phyloP scores from a whole-genome alignment of 371 early-diverging fungal genomes.

The Dipsacomyces acuminosporus region DNA sequence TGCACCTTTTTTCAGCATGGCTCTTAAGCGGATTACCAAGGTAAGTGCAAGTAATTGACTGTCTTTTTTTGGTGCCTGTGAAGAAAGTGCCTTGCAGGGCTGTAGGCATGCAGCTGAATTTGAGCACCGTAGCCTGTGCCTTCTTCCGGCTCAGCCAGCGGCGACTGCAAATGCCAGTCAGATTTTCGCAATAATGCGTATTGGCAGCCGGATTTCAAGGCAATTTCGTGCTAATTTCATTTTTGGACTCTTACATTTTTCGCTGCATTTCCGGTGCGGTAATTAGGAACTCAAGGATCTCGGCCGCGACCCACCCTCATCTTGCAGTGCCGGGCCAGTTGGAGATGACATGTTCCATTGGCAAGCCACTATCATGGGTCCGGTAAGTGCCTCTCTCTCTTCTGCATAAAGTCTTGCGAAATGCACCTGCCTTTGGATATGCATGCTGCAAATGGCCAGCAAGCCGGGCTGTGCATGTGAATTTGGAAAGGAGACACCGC shows the following conservation, averaged over 20 bases:
- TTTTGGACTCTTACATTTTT: neutral
- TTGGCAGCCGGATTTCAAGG: too few relatives aligned
- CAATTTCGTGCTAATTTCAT: too few relatives aligned
- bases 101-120: too few relatives aligned
- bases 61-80: neutral
- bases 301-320: conserved; percentile 91
- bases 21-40: conserved; percentile 92
- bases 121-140: too few relatives aligned
- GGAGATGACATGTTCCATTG: conserved; percentile 89
- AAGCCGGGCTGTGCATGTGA: too few relatives aligned
- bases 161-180: too few relatives aligned
- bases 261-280: neutral
- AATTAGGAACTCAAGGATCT: conserved; percentile 90
- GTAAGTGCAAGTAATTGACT: conserved; percentile 46
- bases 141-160: too few relatives aligned
- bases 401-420: too few relatives aligned
- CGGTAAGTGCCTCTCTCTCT: conserved; percentile 56
- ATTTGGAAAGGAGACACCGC: too few relatives aligned
- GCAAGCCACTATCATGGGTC: conserved; percentile 97
- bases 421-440: too few relatives aligned
- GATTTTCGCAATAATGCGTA: too few relatives aligned
- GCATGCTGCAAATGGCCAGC: too few relatives aligned
- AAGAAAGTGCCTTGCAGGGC: conserved; percentile 5
- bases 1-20: conserved; percentile 60
- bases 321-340: conserved; percentile 90